Percentiles rank a stretch among this genome's conserved stretches.
These are phyloP conservation scores for Ascochyta fabae DNA, from an alignment of 2,329 filamentous ascomycete genomes.

Conservation along the genomic window DNA sequence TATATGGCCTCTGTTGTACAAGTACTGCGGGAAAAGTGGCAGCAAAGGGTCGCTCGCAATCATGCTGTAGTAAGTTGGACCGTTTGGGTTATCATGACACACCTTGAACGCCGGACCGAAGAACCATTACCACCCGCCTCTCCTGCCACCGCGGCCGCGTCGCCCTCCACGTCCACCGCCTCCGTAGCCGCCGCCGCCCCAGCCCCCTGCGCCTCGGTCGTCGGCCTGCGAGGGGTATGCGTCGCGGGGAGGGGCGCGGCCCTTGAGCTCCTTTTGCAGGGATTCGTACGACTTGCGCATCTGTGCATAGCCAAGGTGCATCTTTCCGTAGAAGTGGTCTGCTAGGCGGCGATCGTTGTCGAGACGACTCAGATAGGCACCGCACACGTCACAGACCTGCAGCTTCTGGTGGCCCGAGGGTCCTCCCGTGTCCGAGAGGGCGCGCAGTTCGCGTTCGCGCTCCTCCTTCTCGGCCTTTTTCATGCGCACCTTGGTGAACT, in stretches of 20 bases:
- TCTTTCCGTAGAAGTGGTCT: constrained; percentile 99
- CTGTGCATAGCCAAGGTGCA: constrained; percentile 97
- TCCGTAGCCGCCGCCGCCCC: constrained; percentile 29
- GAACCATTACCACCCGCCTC: constrained; percentile 40
- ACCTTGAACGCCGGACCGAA: constrained; percentile 44
- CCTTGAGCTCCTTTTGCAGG: constrained; percentile 86
- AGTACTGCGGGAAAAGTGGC: constrained; percentile 24
- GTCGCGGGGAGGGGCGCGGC: constrained; percentile 66
- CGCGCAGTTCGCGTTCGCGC: constrained; percentile 85
- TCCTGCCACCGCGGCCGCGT: constrained; percentile 34
- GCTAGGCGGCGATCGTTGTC: constrained; percentile 94
- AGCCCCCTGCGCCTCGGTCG: constrained; percentile 32
- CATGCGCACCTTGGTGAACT: constrained; percentile 84
- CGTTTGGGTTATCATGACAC: constrained; percentile 44
- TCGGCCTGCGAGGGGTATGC: constrained; percentile 28
- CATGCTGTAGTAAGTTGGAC: constrained; percentile 43
- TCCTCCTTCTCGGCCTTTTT: constrained; percentile 83
- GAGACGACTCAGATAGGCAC: constrained; percentile 87
- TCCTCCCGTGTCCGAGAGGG: constrained; percentile 87
- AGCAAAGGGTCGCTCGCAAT: constrained; percentile 27
- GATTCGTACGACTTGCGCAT: constrained; percentile 93
- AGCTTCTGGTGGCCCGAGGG: constrained; percentile 96
- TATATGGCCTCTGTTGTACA: constrained; percentile 35
- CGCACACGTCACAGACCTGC: constrained; percentile 98
- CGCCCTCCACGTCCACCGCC: constrained; percentile 35